Percentiles rank a stretch among this genome's conserved stretches.
Evolutionary conservation across 1,139 yeast species (phyloP).

Genomic region (Arxiozyma heterogenica): DNA sequence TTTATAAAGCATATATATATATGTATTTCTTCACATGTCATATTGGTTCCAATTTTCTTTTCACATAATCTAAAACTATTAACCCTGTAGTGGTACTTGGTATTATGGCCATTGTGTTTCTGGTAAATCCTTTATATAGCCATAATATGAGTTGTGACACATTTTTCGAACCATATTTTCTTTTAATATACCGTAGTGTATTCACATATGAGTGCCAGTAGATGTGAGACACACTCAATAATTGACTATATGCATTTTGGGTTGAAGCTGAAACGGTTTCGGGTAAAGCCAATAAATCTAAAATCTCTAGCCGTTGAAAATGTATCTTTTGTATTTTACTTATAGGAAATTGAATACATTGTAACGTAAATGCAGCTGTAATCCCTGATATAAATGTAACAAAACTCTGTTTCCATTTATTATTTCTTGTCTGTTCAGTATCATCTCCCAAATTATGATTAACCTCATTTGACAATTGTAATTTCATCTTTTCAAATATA

Average conservation of each 20-base stretch:
- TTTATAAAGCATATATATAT: too few relatives aligned
- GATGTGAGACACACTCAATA: conserved; percentile 18
- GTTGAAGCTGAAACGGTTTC: not conserved
- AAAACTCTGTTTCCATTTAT: conserved; percentile 56
- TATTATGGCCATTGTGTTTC: conserved; percentile 64
- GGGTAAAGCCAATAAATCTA: conserved; percentile 40
- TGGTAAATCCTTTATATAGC: conserved; percentile 67
- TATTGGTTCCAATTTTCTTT: conserved; percentile 31
- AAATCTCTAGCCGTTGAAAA: conserved; percentile 66
- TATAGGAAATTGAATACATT: conserved; percentile 76
- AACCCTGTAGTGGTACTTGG: conserved; percentile 87
- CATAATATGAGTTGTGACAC: conserved; percentile 55
- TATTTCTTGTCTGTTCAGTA: conserved; percentile 17
- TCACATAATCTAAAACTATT: conserved; percentile 73
- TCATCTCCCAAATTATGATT: conserved; percentile 33
- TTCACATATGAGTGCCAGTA: conserved; percentile 65
- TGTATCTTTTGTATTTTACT: conserved; percentile 74
- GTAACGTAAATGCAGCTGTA: conserved; percentile 68
- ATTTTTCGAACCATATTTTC: conserved; percentile 39
- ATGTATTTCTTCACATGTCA: conserved; percentile 31
- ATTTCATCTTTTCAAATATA: conserved; percentile 72
- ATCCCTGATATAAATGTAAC: conserved; percentile 75
- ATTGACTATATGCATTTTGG: conserved; percentile 5
- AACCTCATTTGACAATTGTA: not conserved
- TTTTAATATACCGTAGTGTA: conserved; percentile 51